Evolutionary conservation across 1,284 basidiomycete genomes (phyloP), one percentile per base, ranked within the genome.

Genomic region (Entoloma clypeatum): DNA sequence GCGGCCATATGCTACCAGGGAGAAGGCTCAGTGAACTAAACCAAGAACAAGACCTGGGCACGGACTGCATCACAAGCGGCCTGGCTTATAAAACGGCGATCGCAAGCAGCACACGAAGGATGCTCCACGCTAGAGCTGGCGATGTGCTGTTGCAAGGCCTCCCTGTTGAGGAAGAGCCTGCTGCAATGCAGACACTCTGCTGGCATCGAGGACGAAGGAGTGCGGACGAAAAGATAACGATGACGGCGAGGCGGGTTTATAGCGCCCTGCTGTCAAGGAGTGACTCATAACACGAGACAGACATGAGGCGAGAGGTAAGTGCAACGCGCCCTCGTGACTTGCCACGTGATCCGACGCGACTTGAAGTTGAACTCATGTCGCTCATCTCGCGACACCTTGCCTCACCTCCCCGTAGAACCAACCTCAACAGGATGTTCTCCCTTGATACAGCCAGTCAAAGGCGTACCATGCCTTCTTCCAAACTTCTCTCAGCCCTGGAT

Each of bases 1-100:
- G 58, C 57, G 1, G 53, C 53, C 53, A 62, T 64, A 43, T 68
- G 66, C 66, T 68, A 43, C 26, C 18, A 21, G n/a, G n/a, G n/a
- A 27, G 27, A 17, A 26, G 13, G 21, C 25, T 17, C 25, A 25
- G 25, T 24, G 9, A 30, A 16, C 29, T 21, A 38, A 17, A 21
- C 19, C 13, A 9, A 31, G 23, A 27, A 17, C 7, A 32, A 34
- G 27, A 19, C 14, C n/a, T 31, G 28, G 17, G 19, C 32, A 55
- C 63, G 43, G 48, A 65, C 65, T 26, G 64, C 60, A 30, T 64
- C 59, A 44, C 54, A 60, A 5, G 61, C 65, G 8, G 53, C 52
- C 35, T 58, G 51, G 30, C 60, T 61, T 6, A 55, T 53, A 37
- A 66, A 68, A 17, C 60, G 47, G 13, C 62, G 54, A 50, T 61